A percentile compares a stretch with the other conserved stretches of the same genome.
phyloP scores from a whole-genome alignment of 345 rosid species.

The Arabidopsis suecica region DNA sequence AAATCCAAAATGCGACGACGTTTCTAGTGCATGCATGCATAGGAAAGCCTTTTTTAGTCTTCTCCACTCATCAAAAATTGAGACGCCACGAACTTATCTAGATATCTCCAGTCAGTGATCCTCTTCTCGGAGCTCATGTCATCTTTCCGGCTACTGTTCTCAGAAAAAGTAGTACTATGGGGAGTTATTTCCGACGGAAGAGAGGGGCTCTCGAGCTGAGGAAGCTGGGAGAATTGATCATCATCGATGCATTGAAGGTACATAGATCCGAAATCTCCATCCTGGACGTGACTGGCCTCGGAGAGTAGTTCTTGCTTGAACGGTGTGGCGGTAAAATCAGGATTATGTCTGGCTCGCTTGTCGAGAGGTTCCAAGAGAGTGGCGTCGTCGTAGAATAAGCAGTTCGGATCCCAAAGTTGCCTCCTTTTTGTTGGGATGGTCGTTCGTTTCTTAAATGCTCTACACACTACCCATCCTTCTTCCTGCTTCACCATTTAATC shows the following conservation, averaged over 20 bases:
- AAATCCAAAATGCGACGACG: constrained; percentile 22
- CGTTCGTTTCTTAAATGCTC: constrained; percentile 91
- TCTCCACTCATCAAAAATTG: constrained; percentile 70
- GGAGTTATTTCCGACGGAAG: constrained; percentile 53
- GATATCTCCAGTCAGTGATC: constrained; percentile 90
- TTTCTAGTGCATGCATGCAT: constrained; percentile 42
- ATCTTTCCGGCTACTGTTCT: constrained; percentile 44
- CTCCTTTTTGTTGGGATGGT: constrained; percentile 59
- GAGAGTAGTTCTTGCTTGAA: constrained; percentile 31
- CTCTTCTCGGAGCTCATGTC: constrained; percentile 35
- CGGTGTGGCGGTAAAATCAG: constrained; percentile 41
- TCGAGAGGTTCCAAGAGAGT: constrained; percentile 46
- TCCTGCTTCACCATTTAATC: constrained; percentile 57
- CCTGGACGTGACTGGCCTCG: constrained; percentile 48
- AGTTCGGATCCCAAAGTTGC: constrained; percentile 70
- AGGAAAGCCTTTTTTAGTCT: constrained; percentile 36
- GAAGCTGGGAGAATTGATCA: constrained; percentile 64
- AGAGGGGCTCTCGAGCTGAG: constrained; percentile 88
- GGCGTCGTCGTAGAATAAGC: constrained; percentile 46
- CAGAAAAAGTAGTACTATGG: constrained; percentile 28
- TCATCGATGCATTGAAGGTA: constrained; percentile 51
- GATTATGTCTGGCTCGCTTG: constrained; percentile 47
- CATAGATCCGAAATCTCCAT: constrained; percentile 54
- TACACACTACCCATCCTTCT: constrained; percentile 99
- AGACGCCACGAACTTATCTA: constrained; percentile 96